A percentile compares a stretch with the other conserved stretches of the same genome.
These are phyloP conservation scores for Ogataea pignaliae DNA, from an alignment of 805 yeast genomes.

Conservation along the genomic window DNA sequence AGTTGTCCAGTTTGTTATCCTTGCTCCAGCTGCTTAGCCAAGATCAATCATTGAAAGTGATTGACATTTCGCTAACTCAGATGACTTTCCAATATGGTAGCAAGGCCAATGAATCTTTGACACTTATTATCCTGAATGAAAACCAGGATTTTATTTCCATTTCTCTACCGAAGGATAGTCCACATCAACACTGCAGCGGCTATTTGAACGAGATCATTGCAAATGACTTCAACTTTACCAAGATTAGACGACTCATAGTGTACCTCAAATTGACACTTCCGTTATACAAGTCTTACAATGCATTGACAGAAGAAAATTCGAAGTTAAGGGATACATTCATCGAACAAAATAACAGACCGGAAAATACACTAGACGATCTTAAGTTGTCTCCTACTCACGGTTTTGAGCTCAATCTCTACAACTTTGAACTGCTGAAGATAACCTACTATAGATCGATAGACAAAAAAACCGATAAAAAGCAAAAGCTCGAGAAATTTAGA, in stretches of 20 bases:
- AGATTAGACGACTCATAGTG: slow-evolving; percentile 23
- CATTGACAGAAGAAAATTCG: slow-evolving; percentile 10
- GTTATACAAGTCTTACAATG: slow-evolving; percentile 19
- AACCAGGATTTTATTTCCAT: slow-evolving; percentile 19
- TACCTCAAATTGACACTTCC: slow-evolving; percentile 29
- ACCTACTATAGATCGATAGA: slow-evolving; percentile 20
- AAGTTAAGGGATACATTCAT: slow-evolving; percentile 8
- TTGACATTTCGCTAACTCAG: slow-evolving; percentile 23
- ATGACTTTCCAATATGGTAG: slow-evolving; percentile 31
- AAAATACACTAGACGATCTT: slow-evolving; percentile 7
- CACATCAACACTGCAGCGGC: slow-evolving; percentile 24
- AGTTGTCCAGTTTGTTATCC: slow-evolving; percentile 25
- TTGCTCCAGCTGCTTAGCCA: slow-evolving; percentile 26
- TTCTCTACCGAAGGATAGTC: slow-evolving; percentile 26
- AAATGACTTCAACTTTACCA: slow-evolving; percentile 13
- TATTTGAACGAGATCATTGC: slow-evolving; percentile 22
- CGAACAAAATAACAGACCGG: slow-evolving; percentile 12
- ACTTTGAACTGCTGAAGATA: slow-evolving; percentile 22
- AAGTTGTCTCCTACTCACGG: slow-evolving; percentile 17
- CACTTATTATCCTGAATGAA: slow-evolving; percentile 20
- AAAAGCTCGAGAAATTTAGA: slow-evolving; percentile 15
- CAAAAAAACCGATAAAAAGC: slow-evolving; percentile 18
- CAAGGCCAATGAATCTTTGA: slow-evolving; percentile 20
- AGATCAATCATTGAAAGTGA: slow-evolving; percentile 24
- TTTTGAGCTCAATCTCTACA: slow-evolving; percentile 17